Base-by-base conservation (phyloP, 306 rosid species). In the Cotoneaster glaucophyllus region DNA sequence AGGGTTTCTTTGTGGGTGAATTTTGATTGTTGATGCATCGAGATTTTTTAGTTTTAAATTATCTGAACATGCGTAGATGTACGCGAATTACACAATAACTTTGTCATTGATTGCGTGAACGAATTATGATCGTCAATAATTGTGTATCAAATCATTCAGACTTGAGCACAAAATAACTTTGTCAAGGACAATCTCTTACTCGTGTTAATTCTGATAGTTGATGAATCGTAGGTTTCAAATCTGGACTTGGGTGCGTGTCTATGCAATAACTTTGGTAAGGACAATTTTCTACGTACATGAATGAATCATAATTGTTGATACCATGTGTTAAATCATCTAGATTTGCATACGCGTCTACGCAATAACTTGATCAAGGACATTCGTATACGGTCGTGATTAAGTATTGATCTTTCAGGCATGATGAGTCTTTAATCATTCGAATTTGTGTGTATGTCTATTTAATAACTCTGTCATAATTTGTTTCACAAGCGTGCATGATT, bases 51-150 rank as follows among this genome's bases (percentile, higher is more conserved):
- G 1, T 57, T 2, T 1, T 57, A 0, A 4, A 22, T 3, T 8
- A 9, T 0, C 0, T 57, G 0, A 21, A 11, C 0, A 21, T 22
- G 0, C 0, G 2, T 22, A 0, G 0, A 1, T 22, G 0, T 12
- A 57, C 0, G 0, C 0, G 3, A 6, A 0, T 43, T 21, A 54
- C 13, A 54, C 2, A 0, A 54, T 54, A 8, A 19, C 0, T 54
- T 21, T 54, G 3, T 2, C 0, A 6, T 3, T 6, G 10, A 18
- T 17, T 1, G 2, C 8, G 3, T 15, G n/a, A 17, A 17, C 2
- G 0, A 50, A 17, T 50, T 43, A 4, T 11, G 48, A 43, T 11
- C 15, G 4, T 43, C 2, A 2, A 28, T 28, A 28, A 28, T 28
- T 2, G 2, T 28, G 29, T 1, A 1, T 28, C 26, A 25, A 25